phyloP scores from a whole-genome alignment of 805 yeast genomes.

The Wickerhamomyces sydowiorum region DNA sequence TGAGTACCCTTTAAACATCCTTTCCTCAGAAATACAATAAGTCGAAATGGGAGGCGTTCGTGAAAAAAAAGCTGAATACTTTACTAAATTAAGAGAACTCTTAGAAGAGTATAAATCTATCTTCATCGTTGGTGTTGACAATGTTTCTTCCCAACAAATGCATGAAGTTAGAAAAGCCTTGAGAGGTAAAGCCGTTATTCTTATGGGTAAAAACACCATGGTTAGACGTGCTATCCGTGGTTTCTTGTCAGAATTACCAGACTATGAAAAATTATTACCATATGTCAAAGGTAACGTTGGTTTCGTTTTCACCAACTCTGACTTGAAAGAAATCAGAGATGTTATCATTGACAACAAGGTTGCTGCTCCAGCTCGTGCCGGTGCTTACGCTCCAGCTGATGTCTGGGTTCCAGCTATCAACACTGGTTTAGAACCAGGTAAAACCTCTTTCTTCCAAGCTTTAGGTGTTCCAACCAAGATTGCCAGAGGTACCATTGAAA shows the following conservation, averaged over 20 bases:
- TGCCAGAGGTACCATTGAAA: slow-evolving; percentile 99
- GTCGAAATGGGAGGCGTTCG: slow-evolving; percentile 99
- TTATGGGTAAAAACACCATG: slow-evolving; percentile 99
- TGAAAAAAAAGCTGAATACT: slow-evolving; percentile 95
- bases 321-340: slow-evolving; percentile 90
- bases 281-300: slow-evolving; percentile 98
- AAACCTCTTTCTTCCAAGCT: slow-evolving; percentile 99
- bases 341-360: slow-evolving; percentile 85
- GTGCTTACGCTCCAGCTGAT: slow-evolving; percentile 98
- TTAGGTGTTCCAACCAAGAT: slow-evolving; percentile 99
- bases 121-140: slow-evolving; percentile 99
- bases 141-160: slow-evolving; percentile 99
- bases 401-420: slow-evolving; percentile 98
- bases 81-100: slow-evolving; percentile 89
- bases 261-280: slow-evolving; percentile 91
- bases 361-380: slow-evolving; percentile 99
- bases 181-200: slow-evolving; percentile 90
- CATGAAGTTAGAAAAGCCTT: slow-evolving; percentile 98
- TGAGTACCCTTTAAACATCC: slow-evolving; percentile 77
- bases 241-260: slow-evolving; percentile 90
- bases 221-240: slow-evolving; percentile 99
- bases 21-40: slow-evolving; percentile 50
- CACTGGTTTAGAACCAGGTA: slow-evolving; percentile 99
- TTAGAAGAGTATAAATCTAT: slow-evolving; percentile 96
- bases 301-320: slow-evolving; percentile 97